A percentile compares a stretch with the other conserved stretches of the same genome.
Conservation (phyloP, 345 rosid genomes). For the Bretschneidera sinensis region DNA sequence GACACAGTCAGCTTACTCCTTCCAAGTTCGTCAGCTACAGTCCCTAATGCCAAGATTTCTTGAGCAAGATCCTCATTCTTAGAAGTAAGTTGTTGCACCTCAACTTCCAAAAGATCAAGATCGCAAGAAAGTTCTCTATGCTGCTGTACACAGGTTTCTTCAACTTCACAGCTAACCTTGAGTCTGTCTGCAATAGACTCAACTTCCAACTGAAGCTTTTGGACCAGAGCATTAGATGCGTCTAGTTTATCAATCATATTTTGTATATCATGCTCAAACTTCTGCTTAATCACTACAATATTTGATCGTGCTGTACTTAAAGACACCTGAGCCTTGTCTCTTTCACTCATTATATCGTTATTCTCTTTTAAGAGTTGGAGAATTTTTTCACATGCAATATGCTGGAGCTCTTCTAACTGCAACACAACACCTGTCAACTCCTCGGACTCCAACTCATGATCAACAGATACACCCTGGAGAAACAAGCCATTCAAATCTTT, state of each 20-base stretch:
- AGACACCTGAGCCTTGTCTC: slow-evolving; percentile 37
- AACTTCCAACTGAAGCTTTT: slow-evolving; percentile 59
- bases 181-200: slow-evolving; percentile 53
- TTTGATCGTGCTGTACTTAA: slow-evolving; percentile 48
- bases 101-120: slow-evolving; percentile 47
- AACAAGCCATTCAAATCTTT: slow-evolving; percentile 35
- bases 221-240: slow-evolving; percentile 37
- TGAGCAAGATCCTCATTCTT: slow-evolving; percentile 47
- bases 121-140: slow-evolving; percentile 49
- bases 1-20: slow-evolving; percentile 48
- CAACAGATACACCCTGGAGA: slow-evolving; percentile 24
- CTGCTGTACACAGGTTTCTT: slow-evolving; percentile 41
- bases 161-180: slow-evolving; percentile 47
- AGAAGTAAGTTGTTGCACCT: slow-evolving; percentile 49
- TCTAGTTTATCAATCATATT: slow-evolving; percentile 42
- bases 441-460: slow-evolving; percentile 36
- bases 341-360: slow-evolving; percentile 43
- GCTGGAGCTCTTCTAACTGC: slow-evolving; percentile 52
- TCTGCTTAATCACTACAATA: slow-evolving; percentile 45
- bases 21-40: slow-evolving; percentile 48
- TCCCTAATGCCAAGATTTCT: slow-evolving; percentile 50
- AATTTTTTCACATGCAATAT: slow-evolving; percentile 42
- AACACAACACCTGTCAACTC: slow-evolving; percentile 33
- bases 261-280: slow-evolving; percentile 40
- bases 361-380: slow-evolving; percentile 51